Evolutionary conservation across 495 filamentous ascomycete species (phyloP).

Genomic region (Evansstolkia leycettana): DNA sequence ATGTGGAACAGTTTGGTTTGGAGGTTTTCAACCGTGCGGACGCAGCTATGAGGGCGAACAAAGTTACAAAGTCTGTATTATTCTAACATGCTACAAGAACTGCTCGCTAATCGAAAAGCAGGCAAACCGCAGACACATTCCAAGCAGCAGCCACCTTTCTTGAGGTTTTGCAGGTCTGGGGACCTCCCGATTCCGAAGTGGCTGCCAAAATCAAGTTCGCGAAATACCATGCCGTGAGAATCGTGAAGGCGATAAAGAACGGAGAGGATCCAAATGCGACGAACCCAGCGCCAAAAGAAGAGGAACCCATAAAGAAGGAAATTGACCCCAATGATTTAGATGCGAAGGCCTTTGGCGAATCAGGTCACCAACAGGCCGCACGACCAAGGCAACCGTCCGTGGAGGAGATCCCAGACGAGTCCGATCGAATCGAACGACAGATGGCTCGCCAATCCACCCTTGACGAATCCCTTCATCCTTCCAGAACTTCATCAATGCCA

Average conservation of each 20-base stretch:
- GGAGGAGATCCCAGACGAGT: conserved; percentile 38
- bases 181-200: conserved; percentile 58
- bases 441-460: conserved; percentile 27
- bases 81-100: neutral
- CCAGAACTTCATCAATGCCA: conserved; percentile 29
- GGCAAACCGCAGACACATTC: conserved; percentile 89
- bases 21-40: conserved; percentile 81
- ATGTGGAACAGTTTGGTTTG: conserved; percentile 85
- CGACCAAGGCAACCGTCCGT: conserved; percentile 45
- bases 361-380: conserved; percentile 18
- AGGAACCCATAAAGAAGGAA: conserved; percentile 31
- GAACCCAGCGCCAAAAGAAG: conserved; percentile 53
- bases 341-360: conserved; percentile 39
- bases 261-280: conserved; percentile 87
- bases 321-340: conserved; percentile 51
- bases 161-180: conserved; percentile 78
- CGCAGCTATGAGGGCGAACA: conserved; percentile 66
- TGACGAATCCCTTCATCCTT: conserved; percentile 40
- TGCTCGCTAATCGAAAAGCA: conserved; percentile 13
- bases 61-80: conserved; percentile 74
- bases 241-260: conserved; percentile 79
- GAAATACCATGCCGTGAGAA: conserved; percentile 89
- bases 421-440: conserved; percentile 22
- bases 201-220: conserved; percentile 85
- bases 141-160: conserved; percentile 85